These are phyloP conservation scores for Coniferiporia sulphurascens DNA, from an alignment of 1,284 basidiomycete species.

Conservation along the genomic window DNA sequence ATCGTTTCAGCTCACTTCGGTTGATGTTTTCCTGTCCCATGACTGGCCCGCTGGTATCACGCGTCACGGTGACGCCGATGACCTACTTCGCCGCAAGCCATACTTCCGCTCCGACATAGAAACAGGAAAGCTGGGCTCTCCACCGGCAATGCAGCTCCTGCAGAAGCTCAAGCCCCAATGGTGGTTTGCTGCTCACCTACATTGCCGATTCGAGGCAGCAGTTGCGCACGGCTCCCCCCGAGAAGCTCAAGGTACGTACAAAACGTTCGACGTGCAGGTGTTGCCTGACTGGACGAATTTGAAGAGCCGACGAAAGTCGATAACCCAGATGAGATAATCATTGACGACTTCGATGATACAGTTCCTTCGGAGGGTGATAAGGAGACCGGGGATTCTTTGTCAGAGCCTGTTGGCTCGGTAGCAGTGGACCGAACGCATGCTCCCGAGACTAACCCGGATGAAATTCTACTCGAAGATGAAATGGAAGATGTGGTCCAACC, in stretches of 20 bases:
- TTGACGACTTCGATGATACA: slow-evolving; percentile 47
- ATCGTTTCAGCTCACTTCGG: slow-evolving; percentile 48
- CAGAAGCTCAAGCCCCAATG: slow-evolving; percentile 73
- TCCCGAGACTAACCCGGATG: slow-evolving; percentile 54
- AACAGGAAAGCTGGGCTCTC: slow-evolving; percentile 77
- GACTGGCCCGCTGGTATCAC: slow-evolving; percentile 95
- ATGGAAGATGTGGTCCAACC: slow-evolving; percentile 40
- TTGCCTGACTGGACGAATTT: background rate
- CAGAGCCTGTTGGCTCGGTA: background rate
- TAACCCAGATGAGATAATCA: slow-evolving; percentile 66
- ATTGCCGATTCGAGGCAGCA: slow-evolving; percentile 76
- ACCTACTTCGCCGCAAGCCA: slow-evolving; percentile 73
- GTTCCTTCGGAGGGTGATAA: slow-evolving; percentile 12
- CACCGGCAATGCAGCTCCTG: slow-evolving; percentile 81
- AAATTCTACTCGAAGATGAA: slow-evolving; percentile 63
- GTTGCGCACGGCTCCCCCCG: slow-evolving; percentile 45
- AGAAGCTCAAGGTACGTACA: slow-evolving; percentile 8
- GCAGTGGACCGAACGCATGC: slow-evolving; percentile 18
- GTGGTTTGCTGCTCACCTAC: slow-evolving; percentile 97
- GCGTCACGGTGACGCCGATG: slow-evolving; percentile 67
- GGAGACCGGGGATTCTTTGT: background rate
- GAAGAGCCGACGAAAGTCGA: slow-evolving; percentile 18
- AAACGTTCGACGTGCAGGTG: background rate
- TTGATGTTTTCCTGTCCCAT: slow-evolving; percentile 86
- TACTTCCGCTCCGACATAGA: slow-evolving; percentile 78